A percentile compares a stretch with the other conserved stretches of the same genome.
These are phyloP conservation scores for Blastobotrys terrestris DNA, from an alignment of 805 yeast genomes.

Conservation along the genomic window DNA sequence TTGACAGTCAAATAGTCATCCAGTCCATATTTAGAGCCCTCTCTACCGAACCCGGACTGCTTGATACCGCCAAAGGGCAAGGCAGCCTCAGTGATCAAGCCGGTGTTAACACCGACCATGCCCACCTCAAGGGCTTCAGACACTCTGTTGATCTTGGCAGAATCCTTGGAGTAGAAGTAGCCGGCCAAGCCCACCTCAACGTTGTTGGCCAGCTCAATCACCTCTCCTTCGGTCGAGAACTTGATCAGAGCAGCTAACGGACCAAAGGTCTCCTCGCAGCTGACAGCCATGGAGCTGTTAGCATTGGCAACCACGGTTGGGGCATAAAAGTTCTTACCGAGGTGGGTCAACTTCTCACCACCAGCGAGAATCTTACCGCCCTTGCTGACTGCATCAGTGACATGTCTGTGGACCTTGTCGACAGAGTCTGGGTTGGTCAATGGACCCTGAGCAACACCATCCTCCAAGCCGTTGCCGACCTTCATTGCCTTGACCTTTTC, in stretches of 20 bases:
- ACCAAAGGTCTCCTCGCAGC: constrained; percentile 73
- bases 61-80: constrained; percentile 63
- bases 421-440: constrained; percentile 60
- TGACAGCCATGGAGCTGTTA: constrained; percentile 50
- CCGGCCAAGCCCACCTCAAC: constrained; percentile 74
- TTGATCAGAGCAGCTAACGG: constrained; percentile 70
- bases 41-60: constrained; percentile 75
- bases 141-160: constrained; percentile 49
- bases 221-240: constrained; percentile 62
- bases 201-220: constrained; percentile 53
- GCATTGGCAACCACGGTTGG: constrained; percentile 63
- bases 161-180: constrained; percentile 57
- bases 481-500: constrained; percentile 40
- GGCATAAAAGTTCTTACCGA: constrained; percentile 65
- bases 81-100: constrained; percentile 54
- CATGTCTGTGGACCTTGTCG: constrained; percentile 54
- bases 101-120: constrained; percentile 79
- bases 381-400: constrained; percentile 57
- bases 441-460: constrained; percentile 67
- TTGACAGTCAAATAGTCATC: constrained; percentile 67
- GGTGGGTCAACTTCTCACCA: constrained; percentile 47
- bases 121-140: constrained; percentile 69
- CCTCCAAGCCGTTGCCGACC: constrained; percentile 60
- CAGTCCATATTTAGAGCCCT: constrained; percentile 69
- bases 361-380: constrained; percentile 62